Percentiles rank a stretch among this genome's conserved stretches.
These are phyloP conservation scores for Mycena sanguinolenta DNA, from an alignment of 768 basidiomycete species.

Conservation along the genomic window DNA sequence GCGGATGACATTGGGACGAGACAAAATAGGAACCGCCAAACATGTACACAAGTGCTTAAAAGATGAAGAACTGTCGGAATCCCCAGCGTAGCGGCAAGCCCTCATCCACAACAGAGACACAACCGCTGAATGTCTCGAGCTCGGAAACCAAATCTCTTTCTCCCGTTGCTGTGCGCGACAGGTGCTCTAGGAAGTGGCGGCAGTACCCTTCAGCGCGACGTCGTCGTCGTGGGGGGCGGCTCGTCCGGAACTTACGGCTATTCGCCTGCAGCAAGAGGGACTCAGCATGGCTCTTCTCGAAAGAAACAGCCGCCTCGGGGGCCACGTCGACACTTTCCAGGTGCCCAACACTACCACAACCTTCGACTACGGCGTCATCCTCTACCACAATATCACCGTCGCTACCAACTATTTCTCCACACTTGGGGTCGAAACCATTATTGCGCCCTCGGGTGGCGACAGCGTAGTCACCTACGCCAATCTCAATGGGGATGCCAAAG, in stretches of 20 bases:
- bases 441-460: not conserved
- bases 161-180: no score
- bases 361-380: slow-evolving; percentile 16
- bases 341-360: slow-evolving; percentile 15
- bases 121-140: no score
- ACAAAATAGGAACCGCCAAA: no score
- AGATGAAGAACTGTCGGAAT: no score
- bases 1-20: no score
- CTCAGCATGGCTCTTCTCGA: slow-evolving; percentile 10
- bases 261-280: slow-evolving; percentile 12
- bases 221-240: slow-evolving; percentile 19
- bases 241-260: slow-evolving; percentile 19
- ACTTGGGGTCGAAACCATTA: not conserved
- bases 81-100: no score
- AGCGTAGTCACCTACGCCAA: slow-evolving; percentile 12
- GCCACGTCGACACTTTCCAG: slow-evolving; percentile 16
- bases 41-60: no score
- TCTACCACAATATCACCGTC: slow-evolving; percentile 13
- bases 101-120: no score
- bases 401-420: slow-evolving; percentile 15
- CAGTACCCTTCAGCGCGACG: no score
- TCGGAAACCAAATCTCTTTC: no score
- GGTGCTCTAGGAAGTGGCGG: no score
- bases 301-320: slow-evolving; percentile 13
- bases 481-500: slow-evolving; percentile 16